These are phyloP conservation scores for Tricladium varicosporioides DNA, from an alignment of 2,329 filamentous ascomycete genomes.

Conservation along the genomic window DNA sequence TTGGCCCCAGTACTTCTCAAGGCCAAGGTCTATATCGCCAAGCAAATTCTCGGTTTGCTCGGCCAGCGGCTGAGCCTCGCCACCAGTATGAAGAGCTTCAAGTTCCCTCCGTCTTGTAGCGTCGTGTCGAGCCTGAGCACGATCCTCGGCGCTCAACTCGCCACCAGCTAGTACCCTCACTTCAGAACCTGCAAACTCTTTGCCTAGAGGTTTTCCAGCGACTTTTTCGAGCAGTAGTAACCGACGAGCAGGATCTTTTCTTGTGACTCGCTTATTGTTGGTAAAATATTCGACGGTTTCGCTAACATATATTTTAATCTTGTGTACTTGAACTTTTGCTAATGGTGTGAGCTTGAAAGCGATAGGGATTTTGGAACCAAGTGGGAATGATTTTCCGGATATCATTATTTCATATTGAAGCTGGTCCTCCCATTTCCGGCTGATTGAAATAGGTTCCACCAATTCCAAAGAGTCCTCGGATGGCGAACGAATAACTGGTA, in stretches of 20 bases:
- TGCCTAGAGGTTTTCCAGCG: constrained; percentile 60
- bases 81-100: constrained; percentile 53
- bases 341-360: constrained; percentile 73
- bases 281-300: constrained; percentile 73
- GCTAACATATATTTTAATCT: constrained; percentile 71
- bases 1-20: constrained; percentile 55
- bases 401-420: constrained; percentile 77
- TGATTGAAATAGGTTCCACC: constrained; percentile 74
- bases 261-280: constrained; percentile 64
- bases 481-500: constrained; percentile 66
- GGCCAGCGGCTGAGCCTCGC: constrained; percentile 35
- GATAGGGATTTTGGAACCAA: constrained; percentile 70
- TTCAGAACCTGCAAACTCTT: constrained; percentile 64
- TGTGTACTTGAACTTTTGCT: constrained; percentile 71
- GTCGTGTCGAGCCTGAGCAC: constrained; percentile 35
- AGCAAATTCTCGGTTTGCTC: constrained; percentile 56
- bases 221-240: constrained; percentile 70
- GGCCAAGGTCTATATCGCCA: constrained; percentile 55
- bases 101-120: constrained; percentile 38
- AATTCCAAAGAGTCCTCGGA: constrained; percentile 69
- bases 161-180: constrained; percentile 66
- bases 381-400: constrained; percentile 72
- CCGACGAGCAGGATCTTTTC: constrained; percentile 65
- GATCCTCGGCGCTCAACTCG: constrained; percentile 55
- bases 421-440: constrained; percentile 73